Conservation (phyloP, 1,284 basidiomycete genomes). For the Macrocybe sp. region DNA sequence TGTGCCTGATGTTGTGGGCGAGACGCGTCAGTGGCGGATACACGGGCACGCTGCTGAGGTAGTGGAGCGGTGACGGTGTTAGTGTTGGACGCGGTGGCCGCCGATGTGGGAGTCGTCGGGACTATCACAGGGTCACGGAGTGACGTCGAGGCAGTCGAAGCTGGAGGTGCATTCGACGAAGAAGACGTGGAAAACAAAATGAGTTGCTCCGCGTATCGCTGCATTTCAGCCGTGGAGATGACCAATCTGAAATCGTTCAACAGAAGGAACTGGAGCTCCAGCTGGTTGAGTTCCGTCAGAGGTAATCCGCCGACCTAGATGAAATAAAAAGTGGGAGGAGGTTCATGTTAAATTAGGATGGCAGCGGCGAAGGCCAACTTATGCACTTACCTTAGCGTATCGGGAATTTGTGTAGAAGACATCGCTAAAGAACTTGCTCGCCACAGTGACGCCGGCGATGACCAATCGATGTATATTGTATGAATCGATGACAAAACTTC, state of each 20-base stretch:
- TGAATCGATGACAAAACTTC: slow-evolving; percentile 91
- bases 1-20: no score
- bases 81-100: no score
- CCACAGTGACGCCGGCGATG: slow-evolving; percentile 96
- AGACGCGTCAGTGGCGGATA: no score
- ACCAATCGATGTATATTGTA: slow-evolving; percentile 96
- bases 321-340: slow-evolving; percentile 1
- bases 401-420: slow-evolving; percentile 99
- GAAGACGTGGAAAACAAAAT: slow-evolving; percentile 54
- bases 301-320: slow-evolving; percentile 91
- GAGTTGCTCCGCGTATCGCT: slow-evolving; percentile 90
- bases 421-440: slow-evolving; percentile 98
- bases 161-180: slow-evolving; percentile 14
- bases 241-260: slow-evolving; percentile 93
- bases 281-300: slow-evolving; percentile 90
- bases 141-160: slow-evolving; percentile 13
- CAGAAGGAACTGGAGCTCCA: slow-evolving; percentile 95
- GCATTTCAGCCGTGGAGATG: slow-evolving; percentile 89
- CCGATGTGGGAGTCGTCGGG: no score
- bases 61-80: no score
- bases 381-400: slow-evolving; percentile 85
- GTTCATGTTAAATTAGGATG: not conserved
- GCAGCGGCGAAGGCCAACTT: not conserved
- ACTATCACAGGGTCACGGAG: slow-evolving; percentile 10
- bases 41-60: no score